Evolutionary conservation across 176 grass and related monocot species (phyloP), one percentile per base, ranked within the genome.

Genomic region (Urochloa ruziziensis): DNA sequence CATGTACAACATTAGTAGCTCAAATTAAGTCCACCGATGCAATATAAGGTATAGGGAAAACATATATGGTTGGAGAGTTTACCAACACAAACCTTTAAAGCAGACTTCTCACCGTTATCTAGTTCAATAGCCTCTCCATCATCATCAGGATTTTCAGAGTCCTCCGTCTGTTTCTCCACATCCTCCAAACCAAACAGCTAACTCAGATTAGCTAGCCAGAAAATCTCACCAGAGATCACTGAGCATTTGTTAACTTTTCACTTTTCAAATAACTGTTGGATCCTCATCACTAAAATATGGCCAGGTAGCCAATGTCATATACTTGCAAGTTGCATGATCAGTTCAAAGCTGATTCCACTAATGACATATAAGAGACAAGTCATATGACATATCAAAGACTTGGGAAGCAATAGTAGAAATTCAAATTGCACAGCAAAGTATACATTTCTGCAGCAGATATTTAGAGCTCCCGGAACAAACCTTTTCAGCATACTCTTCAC

Each of bases 121-220:
- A 34, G 43, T 66, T 51, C 60, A 49, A 14, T 47, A 79, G 1
- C 27, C 29, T 34, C 43, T 81, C 28, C 70, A 30, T 59, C 30
- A n/a, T 21, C 28, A 75, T 58, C 35, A 59, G 0, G 6, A 1
- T 43, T 9, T 9, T 43, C 8, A n/a, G 62, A 68, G 52, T 25
- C 13, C 1, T 75, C 80, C 61, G 8, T 59, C 7, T 29, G 27
- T 7, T 10, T 18, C 32, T 35, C 23, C 35, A 2, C 48, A 48
- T 77, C 53, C 62, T 51, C 62, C 86, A 56, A 53, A 82, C 82
- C 29, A 29, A 48, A 67, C 8, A 48, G 57, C 28, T 15, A 84
- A 48, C 42, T 33, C 6, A 79, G 36, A 36, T 73, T 47, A 47
- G 4, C 5, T 78, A 75, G 43, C 72, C 16, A 63, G 30, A 32